Evolutionary conservation across 176 grass and related monocot genomes (phyloP).

Genomic region (Microstegium vimineum): DNA sequence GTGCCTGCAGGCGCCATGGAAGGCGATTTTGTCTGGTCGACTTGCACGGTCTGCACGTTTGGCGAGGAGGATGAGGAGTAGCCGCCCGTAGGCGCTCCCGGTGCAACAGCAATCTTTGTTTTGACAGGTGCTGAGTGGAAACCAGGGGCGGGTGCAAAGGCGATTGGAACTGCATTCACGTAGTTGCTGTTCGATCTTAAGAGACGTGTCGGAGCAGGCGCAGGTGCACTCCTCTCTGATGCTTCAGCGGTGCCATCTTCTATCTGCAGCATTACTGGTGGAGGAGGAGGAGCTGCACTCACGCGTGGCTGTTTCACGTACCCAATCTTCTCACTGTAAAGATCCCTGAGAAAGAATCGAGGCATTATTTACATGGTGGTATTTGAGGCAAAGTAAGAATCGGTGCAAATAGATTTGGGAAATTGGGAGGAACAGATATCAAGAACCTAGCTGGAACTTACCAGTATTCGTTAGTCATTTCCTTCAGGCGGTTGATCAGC

Average conservation of each 20-base stretch:
- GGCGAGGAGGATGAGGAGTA: neutral
- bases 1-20: neutral
- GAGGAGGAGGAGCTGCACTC: neutral
- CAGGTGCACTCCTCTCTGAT: neutral
- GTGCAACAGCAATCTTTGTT: neutral
- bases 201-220: neutral
- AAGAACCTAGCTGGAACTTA: neutral
- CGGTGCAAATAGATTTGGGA: neutral
- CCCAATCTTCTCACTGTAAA: conserved; percentile 36
- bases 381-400: neutral
- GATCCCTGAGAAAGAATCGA: conserved; percentile 29
- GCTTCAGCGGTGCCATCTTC: neutral
- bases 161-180: neutral
- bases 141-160: conserved; percentile 1
- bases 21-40: neutral
- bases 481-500: conserved; percentile 46
- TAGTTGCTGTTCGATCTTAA: neutral
- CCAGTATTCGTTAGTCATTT: conserved; percentile 64
- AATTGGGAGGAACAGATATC: neutral
- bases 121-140: neutral
- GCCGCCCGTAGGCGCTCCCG: neutral
- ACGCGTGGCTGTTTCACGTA: neutral
- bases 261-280: neutral
- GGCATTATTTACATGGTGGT: neutral
- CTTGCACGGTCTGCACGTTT: neutral